Percentiles rank a stretch among this genome's conserved stretches.
These are phyloP conservation scores for Arthrobotrys iridis DNA, from an alignment of 2,329 filamentous ascomycete species.

Conservation along the genomic window DNA sequence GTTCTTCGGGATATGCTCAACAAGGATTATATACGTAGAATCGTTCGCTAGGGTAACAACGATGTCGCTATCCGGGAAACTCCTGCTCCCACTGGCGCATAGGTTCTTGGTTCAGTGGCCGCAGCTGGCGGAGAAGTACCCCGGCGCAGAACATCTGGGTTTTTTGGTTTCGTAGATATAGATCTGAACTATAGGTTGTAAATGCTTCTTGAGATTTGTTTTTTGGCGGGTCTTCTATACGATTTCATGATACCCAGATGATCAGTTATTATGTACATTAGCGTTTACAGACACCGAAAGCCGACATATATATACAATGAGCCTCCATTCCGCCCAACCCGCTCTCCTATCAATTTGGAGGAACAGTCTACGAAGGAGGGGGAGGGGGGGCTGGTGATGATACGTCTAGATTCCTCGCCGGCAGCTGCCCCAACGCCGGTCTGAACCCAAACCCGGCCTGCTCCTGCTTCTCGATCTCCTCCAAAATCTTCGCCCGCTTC, in stretches of 20 bases:
- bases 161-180: conserved; percentile 55
- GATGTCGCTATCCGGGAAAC: conserved; percentile 83
- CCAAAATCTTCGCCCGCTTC: conserved; percentile 28
- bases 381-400: neutral
- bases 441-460: conserved; percentile 11
- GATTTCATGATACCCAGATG: conserved; percentile 42
- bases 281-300: conserved; percentile 5
- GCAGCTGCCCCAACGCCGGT: conserved; percentile 4
- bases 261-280: conserved; percentile 53
- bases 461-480: conserved; percentile 29
- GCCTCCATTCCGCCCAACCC: neutral
- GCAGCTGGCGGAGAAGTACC: conserved; percentile 55
- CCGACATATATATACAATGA: conserved; percentile 48
- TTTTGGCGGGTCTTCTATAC: neutral
- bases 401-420: neutral
- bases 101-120: conserved; percentile 59
- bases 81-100: conserved; percentile 68
- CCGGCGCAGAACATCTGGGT: conserved; percentile 56
- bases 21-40: conserved; percentile 86
- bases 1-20: conserved; percentile 67
- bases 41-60: conserved; percentile 87
- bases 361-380: neutral
- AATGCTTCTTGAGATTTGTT: neutral
- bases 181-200: neutral
- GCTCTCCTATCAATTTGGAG: conserved; percentile 22